Evolutionary conservation across 2,329 filamentous ascomycete genomes (phyloP).

Genomic region (Esteya vermicola): DNA sequence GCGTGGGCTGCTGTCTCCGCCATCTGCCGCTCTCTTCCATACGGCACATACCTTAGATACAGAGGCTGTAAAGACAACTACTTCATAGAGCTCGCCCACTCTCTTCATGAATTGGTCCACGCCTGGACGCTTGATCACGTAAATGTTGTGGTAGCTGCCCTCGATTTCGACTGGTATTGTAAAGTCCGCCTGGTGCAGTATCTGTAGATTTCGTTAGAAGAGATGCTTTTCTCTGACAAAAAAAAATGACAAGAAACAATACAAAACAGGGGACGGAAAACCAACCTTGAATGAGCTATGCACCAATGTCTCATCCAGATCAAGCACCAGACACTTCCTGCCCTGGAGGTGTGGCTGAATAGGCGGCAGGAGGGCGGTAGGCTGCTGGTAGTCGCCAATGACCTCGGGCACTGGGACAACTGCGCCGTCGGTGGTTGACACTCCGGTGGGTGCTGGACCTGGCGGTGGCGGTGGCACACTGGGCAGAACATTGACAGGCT

Average conservation of each 20-base stretch:
- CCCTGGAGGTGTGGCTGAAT: slow-evolving; percentile 67
- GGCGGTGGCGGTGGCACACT: slow-evolving; percentile 33
- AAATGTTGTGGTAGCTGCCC: slow-evolving; percentile 97
- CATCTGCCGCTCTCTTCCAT: too few relatives aligned
- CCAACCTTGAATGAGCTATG: slow-evolving; percentile 97
- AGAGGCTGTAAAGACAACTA: slow-evolving; percentile 96
- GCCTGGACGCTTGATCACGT: slow-evolving; percentile 97
- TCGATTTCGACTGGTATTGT: slow-evolving; percentile 98
- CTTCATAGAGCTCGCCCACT: slow-evolving; percentile 93
- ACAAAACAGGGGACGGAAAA: too few relatives aligned
- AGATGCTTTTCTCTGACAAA: too few relatives aligned
- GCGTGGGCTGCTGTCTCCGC: not conserved
- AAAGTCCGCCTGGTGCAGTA: slow-evolving; percentile 94
- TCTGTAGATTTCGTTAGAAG: slow-evolving; percentile 39
- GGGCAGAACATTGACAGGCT: slow-evolving; percentile 21
- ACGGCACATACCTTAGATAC: slow-evolving; percentile 83
- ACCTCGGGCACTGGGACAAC: slow-evolving; percentile 15
- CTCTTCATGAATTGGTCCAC: slow-evolving; percentile 99
- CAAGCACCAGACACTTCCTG: slow-evolving; percentile 86
- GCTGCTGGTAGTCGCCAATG: slow-evolving; percentile 18
- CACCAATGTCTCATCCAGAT: slow-evolving; percentile 91
- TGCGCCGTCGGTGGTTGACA: not conserved
- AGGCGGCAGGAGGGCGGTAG: slow-evolving; percentile 68
- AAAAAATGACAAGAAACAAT: too few relatives aligned
- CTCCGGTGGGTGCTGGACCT: slow-evolving; percentile 24